phyloP scores from a whole-genome alignment of 805 yeast species.

The Starmerella gropengiesseri region DNA sequence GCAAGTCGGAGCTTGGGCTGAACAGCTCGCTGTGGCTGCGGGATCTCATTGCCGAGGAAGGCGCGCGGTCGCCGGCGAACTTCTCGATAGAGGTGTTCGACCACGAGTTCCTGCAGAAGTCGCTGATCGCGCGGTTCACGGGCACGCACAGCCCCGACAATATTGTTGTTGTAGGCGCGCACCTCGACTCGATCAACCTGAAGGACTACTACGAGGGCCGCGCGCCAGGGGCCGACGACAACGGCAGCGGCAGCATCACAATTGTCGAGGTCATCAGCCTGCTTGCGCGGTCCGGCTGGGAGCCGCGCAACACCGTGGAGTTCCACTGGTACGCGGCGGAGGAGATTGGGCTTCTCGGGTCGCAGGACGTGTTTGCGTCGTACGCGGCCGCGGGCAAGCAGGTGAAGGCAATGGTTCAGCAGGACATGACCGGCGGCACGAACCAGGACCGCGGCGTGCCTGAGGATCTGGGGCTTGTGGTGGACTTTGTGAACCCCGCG shows the following conservation, averaged over 20 bases:
- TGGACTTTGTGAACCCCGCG: constrained; percentile 48
- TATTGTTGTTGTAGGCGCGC: constrained; percentile 70
- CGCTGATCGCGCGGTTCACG: constrained; percentile 53
- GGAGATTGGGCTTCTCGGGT: constrained; percentile 83
- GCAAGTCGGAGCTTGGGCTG: constrained; percentile 55
- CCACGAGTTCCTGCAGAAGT: constrained; percentile 71
- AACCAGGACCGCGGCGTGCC: constrained; percentile 34
- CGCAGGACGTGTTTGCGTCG: constrained; percentile 57
- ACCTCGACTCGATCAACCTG: constrained; percentile 72
- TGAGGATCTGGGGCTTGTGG: constrained; percentile 65
- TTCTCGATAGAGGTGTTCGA: constrained; percentile 36
- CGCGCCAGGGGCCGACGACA: constrained; percentile 94
- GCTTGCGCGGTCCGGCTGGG: constrained; percentile 36
- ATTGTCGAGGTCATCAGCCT: constrained; percentile 62
- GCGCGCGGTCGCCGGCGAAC: constrained; percentile 30
- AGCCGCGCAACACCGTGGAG: constrained; percentile 66
- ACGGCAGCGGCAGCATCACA: constrained; percentile 78
- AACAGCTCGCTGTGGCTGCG: constrained; percentile 63
- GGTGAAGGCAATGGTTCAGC: constrained; percentile 77
- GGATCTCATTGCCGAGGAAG: constrained; percentile 27
- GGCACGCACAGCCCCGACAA: constrained; percentile 33
- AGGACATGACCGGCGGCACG: constrained; percentile 77
- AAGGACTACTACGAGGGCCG: constrained; percentile 53
- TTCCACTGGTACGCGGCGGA: constrained; percentile 93
- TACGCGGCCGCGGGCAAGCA: constrained; percentile 37